Base-by-base conservation (phyloP, 495 filamentous ascomycete species). In the Penicillium parvum region DNA sequence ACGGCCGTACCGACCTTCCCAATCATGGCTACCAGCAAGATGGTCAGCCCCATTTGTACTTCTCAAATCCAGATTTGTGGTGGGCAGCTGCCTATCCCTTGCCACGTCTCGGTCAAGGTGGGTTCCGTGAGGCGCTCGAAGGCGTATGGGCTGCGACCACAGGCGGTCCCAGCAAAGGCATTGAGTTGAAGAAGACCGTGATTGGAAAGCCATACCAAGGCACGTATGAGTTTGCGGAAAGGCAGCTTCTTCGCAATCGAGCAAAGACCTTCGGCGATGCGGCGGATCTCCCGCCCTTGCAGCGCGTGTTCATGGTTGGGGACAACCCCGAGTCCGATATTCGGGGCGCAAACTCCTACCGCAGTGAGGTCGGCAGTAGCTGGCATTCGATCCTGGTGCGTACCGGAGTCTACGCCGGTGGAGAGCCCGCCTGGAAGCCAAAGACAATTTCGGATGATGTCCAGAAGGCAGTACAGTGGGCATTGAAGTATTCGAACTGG, bases 271-370 rank as follows among this genome's bases (percentile, higher is more conserved):
- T 73, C 43, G 56, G 58, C 11, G 29, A 12, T 30, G 57, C 53
- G 11, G 48, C 60, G 25, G 49, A 66, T 11, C 43, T 70, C 1
- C 57, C 55, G 6, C 67, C 66, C 11, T 57, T 95, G 45, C 63
- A 67, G 53, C 76, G 71, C 10, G 86, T 99, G 4, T 97, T 94
- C 55, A 96, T 97, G 91, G 75, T 99, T n/a, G 92, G 92, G 0
- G 92, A 99, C 53, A 99, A 97, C 51, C 91, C 92, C 0, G 87
- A 87, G 57, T 86, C 81, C 20, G 92, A 99, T 63, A 94, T 99
- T 44, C 66, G 74, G 9, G 92, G 94, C n/a, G 91, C 86, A 17
- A 97, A 96, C 53, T 72, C 71, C 21, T 92, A 84, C 60, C 53
- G 57, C 9, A 88, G 84, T 45, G 63, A 70, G 7, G 49, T 66